phyloP scores from a whole-genome alignment of 257 asterid species.

The Solanum etuberosum region DNA sequence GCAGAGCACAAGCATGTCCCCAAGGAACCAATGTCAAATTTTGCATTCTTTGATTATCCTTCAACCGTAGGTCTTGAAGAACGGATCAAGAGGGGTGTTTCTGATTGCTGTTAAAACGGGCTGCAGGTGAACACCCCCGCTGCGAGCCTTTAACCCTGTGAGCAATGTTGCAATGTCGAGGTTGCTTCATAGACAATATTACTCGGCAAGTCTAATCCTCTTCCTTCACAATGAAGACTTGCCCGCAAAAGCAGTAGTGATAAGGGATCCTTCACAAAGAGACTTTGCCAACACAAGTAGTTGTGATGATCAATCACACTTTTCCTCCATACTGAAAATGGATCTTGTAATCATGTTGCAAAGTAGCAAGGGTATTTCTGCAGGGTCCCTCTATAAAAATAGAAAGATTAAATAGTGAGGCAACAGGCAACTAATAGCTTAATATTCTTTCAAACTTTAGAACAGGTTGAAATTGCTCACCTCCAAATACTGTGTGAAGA shows the following conservation, averaged over 20 bases:
- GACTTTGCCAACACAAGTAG: background rate
- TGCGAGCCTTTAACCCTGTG: background rate
- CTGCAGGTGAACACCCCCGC: background rate
- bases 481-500: constrained; percentile 85
- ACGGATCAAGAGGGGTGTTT: background rate
- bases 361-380: constrained; percentile 56
- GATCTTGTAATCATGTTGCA: constrained; percentile 69
- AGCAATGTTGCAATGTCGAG: background rate
- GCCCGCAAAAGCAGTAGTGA: background rate
- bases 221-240: background rate
- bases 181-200: background rate
- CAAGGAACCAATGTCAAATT: background rate
- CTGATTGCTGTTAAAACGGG: background rate
- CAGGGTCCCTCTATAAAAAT: constrained; percentile 77
- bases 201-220: background rate
- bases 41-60: background rate
- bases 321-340: constrained; percentile 82
- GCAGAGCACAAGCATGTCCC: background rate
- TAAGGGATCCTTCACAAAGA: background rate
- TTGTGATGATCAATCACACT: constrained; percentile 30
- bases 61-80: background rate
- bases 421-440: background rate
- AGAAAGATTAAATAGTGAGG: background rate
- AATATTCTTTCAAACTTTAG: background rate
- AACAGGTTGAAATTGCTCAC: constrained; percentile 21